These are phyloP conservation scores for Paracorniculantispora psalliotae DNA, from an alignment of 2,329 filamentous ascomycete genomes.

Conservation along the genomic window DNA sequence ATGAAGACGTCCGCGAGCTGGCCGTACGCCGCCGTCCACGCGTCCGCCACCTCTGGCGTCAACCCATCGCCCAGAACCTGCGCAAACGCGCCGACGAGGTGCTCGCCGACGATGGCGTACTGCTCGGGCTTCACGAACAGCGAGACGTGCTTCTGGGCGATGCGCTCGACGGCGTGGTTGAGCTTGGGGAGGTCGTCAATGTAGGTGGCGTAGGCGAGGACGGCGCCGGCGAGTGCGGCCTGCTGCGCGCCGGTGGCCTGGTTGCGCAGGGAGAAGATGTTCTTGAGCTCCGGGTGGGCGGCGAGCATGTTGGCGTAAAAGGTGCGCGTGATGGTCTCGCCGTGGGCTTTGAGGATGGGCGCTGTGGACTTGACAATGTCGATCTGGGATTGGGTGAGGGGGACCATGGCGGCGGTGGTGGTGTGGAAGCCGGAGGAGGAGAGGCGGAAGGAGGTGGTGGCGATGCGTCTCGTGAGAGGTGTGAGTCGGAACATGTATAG, in stretches of 20 bases:
- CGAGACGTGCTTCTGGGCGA: slow-evolving; percentile 71
- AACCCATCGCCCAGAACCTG: slow-evolving; percentile 62
- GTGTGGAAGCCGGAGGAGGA: background rate
- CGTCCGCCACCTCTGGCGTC: slow-evolving; percentile 61
- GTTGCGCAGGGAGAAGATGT: slow-evolving; percentile 66
- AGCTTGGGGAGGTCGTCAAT: slow-evolving; percentile 65
- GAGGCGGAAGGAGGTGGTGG: background rate
- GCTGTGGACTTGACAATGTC: slow-evolving; percentile 72
- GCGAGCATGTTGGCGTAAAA: slow-evolving; percentile 68
- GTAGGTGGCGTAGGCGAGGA: slow-evolving; percentile 68
- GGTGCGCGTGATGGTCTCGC: slow-evolving; percentile 60
- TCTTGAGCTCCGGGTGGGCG: slow-evolving; percentile 60
- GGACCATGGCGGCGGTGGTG: slow-evolving; percentile 26
- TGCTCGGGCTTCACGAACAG: slow-evolving; percentile 65
- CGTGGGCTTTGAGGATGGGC: slow-evolving; percentile 65
- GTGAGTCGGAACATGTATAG: slow-evolving; percentile 3
- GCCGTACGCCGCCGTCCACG: slow-evolving; percentile 68
- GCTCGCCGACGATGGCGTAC: slow-evolving; percentile 64
- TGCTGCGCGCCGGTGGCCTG: slow-evolving; percentile 65
- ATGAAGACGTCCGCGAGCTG: slow-evolving; percentile 70
- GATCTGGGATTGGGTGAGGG: slow-evolving; percentile 60
- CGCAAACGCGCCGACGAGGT: slow-evolving; percentile 63
- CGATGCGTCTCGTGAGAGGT: background rate
- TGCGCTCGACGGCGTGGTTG: slow-evolving; percentile 54
- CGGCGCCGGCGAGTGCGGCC: slow-evolving; percentile 61